Conservation (phyloP, 768 basidiomycete species). For the Collybia sordida region DNA sequence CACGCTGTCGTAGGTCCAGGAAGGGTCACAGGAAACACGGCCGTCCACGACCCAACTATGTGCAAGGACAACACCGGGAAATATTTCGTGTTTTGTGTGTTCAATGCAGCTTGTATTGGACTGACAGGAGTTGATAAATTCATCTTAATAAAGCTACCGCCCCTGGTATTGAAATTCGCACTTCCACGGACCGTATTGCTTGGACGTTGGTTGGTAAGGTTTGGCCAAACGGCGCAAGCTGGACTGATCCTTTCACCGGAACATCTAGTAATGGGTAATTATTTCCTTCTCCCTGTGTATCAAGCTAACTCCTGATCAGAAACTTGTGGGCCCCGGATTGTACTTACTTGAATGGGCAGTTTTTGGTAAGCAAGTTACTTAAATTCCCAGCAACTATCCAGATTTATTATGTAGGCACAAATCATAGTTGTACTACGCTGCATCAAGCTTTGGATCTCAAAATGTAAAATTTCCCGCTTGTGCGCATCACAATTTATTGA, state of each 20-base stretch:
- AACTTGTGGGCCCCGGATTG: constrained; percentile 39
- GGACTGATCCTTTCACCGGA: constrained; percentile 50
- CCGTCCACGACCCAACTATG: constrained; percentile 48
- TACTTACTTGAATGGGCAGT: constrained; percentile 24
- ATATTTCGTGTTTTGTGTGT: constrained; percentile 49
- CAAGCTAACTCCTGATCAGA: constrained; percentile 36
- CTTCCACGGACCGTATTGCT: constrained; percentile 47
- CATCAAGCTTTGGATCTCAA: constrained; percentile 52
- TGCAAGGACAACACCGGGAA: constrained; percentile 47
- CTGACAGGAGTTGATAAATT: not conserved
- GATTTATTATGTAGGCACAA: not conserved
- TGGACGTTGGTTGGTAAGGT: constrained; percentile 47
- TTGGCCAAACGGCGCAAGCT: constrained; percentile 49
- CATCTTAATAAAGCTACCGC: constrained; percentile 31
- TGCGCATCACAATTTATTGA: not conserved
- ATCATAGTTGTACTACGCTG: constrained; percentile 49
- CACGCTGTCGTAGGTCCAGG: constrained; percentile 34
- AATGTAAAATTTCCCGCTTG: constrained; percentile 27
- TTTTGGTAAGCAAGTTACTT: constrained; percentile 29
- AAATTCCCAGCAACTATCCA: not conserved
- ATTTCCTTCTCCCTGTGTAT: constrained; percentile 17
- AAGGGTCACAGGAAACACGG: constrained; percentile 37
- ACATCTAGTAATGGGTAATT: constrained; percentile 44
- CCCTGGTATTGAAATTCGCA: constrained; percentile 43
- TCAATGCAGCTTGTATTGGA: not conserved